phyloP scores from a whole-genome alignment of 164 flowering plant genomes.

The Magnolia changhungtana region DNA sequence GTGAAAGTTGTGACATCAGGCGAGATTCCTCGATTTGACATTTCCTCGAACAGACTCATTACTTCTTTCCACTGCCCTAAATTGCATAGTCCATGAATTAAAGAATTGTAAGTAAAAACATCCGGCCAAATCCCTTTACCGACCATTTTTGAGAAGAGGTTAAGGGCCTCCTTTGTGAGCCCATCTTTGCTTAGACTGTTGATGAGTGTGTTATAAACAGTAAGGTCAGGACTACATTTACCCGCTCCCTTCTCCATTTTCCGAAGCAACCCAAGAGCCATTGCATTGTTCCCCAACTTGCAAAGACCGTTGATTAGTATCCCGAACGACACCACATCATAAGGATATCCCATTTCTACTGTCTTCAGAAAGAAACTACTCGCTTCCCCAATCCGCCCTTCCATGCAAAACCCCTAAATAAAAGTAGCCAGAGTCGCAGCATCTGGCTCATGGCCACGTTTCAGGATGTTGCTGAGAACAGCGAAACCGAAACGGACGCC shows the following conservation, averaged over 20 bases:
- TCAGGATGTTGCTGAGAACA: constrained; percentile 16
- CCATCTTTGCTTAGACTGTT: constrained; percentile 9
- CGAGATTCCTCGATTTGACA: not conserved
- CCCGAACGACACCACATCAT: constrained; percentile 13
- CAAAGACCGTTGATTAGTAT: constrained; percentile 21
- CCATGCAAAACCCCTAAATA: constrained; percentile 12
- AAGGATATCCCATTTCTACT: constrained; percentile 5
- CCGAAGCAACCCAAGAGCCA: constrained; percentile 8
- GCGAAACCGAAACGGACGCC: constrained; percentile 6
- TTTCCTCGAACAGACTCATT: not conserved
- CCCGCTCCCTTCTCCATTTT: not conserved
- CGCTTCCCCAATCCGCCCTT: not conserved
- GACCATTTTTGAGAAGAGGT: not conserved
- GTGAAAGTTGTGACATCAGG: not conserved
- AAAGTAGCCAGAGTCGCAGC: constrained; percentile 1
- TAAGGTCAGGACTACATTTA: not conserved
- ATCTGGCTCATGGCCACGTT: constrained; percentile 8
- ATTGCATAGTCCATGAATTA: constrained; percentile 3
- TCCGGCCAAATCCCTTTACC: not conserved
- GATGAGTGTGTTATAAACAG: not conserved
- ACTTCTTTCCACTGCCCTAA: not conserved
- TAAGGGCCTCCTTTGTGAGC: not conserved
- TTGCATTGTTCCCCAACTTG: not conserved
- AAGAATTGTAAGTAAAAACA: constrained; percentile 5
- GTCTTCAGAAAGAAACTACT: not conserved